A percentile compares a stretch with the other conserved stretches of the same genome.
phyloP scores from a whole-genome alignment of 2,329 filamentous ascomycete species.

The Botrytis paeoniae region DNA sequence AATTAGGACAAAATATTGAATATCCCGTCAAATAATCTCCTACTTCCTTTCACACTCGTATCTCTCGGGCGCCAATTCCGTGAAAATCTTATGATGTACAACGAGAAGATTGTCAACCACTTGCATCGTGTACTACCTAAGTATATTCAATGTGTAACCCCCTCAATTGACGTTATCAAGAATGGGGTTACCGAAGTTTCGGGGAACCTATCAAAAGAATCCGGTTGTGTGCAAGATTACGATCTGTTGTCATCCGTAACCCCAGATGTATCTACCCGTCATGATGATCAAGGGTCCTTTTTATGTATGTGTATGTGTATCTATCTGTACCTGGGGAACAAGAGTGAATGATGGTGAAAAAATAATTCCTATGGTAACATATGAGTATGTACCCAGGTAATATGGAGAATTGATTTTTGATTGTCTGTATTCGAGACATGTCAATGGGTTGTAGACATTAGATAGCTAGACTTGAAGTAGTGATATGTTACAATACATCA shows the following conservation, averaged over 20 bases:
- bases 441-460: not conserved
- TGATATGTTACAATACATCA: not conserved
- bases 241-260: conserved; percentile 9
- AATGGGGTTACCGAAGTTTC: conserved; percentile 10
- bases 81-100: not conserved
- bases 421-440: not conserved
- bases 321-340: not conserved
- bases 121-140: not conserved
- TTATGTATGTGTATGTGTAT: not conserved
- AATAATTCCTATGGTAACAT: not conserved
- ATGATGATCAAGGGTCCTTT: conserved; percentile 13
- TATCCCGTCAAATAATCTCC: not conserved
- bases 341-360: not conserved
- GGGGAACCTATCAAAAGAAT: conserved; percentile 9
- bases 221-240: conserved; percentile 1
- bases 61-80: not conserved
- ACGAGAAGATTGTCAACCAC: not conserved
- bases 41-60: not conserved
- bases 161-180: not conserved
- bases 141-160: not conserved
- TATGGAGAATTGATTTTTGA: not conserved
- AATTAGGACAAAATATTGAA: not conserved
- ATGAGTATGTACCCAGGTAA: not conserved
- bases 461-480: not conserved
- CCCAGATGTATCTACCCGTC: conserved; percentile 14